Percentiles rank a stretch among this genome's conserved stretches.
Conservation (phyloP, 1,139 yeast species). For the Meyerozyma sp. region DNA sequence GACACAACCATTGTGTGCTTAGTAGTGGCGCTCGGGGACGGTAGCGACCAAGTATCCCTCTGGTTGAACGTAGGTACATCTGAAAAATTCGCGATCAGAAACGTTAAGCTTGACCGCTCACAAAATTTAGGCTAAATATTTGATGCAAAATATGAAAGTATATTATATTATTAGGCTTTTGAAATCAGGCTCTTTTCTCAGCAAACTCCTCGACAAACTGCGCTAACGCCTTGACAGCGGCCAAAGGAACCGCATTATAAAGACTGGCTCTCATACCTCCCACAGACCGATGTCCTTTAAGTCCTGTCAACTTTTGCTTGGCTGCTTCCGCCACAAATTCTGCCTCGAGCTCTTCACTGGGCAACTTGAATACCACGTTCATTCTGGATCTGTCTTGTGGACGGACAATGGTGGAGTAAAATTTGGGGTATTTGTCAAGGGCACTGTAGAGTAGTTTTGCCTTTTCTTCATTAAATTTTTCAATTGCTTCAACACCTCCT, state of each 20-base stretch:
- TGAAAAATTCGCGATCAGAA: not conserved
- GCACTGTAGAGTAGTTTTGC: constrained; percentile 58
- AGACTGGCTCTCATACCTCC: constrained; percentile 95
- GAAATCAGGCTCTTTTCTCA: not conserved
- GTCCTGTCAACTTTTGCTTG: constrained; percentile 54
- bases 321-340: constrained; percentile 62
- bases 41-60: not conserved
- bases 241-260: constrained; percentile 75
- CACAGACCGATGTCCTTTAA: constrained; percentile 94
- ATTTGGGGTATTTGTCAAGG: constrained; percentile 57
- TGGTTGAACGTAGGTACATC: not conserved
- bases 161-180: not conserved
- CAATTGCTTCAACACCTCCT: constrained; percentile 56
- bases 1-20: not conserved
- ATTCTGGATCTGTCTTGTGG: constrained; percentile 64
- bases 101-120: too few relatives aligned
- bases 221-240: constrained; percentile 57
- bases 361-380: constrained; percentile 88
- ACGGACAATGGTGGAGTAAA: constrained; percentile 65
- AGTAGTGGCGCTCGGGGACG: not conserved
- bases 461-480: constrained; percentile 53
- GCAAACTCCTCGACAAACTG: constrained; percentile 65
- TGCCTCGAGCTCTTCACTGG: constrained; percentile 56
- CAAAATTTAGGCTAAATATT: too few relatives aligned
- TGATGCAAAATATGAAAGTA: too few relatives aligned